Evolutionary conservation across 352 stramenopile species (phyloP).

Genomic region (Phytopythium vexans): DNA sequence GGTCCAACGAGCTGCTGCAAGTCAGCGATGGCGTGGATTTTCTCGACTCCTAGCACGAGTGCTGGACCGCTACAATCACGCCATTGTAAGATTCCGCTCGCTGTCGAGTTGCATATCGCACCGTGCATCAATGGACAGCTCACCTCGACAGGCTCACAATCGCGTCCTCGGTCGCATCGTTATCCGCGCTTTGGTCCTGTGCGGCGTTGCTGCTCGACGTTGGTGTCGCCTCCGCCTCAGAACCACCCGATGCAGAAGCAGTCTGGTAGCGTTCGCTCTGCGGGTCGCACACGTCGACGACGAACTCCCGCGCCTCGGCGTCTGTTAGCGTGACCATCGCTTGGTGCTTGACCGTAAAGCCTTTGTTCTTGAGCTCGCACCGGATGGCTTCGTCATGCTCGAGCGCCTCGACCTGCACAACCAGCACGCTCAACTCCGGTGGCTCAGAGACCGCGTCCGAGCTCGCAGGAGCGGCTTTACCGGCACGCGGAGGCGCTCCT

Average conservation of each 20-base stretch:
- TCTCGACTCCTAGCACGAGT: slow-evolving; percentile 44
- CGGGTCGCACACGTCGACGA: slow-evolving; percentile 34
- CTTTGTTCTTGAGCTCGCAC: slow-evolving; percentile 35
- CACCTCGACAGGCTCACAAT: slow-evolving; percentile 19
- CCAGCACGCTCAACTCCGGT: slow-evolving; percentile 40
- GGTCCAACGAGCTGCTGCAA: slow-evolving; percentile 55
- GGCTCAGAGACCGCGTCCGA: not conserved
- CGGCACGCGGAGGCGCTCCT: too few species aligned
- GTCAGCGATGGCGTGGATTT: slow-evolving; percentile 38
- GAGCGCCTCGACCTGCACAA: slow-evolving; percentile 54
- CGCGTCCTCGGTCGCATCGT: slow-evolving; percentile 16
- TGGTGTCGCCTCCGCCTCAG: not conserved
- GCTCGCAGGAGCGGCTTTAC: too few species aligned
- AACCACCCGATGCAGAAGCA: not conserved
- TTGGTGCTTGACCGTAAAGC: slow-evolving; percentile 46
- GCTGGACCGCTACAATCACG: slow-evolving; percentile 23
- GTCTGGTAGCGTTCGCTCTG: slow-evolving; percentile 18
- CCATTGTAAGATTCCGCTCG: not conserved
- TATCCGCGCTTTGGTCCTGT: slow-evolving; percentile 3
- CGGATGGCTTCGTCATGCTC: slow-evolving; percentile 52
- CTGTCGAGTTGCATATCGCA: too few species aligned
- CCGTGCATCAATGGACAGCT: not conserved
- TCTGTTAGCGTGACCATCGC: slow-evolving; percentile 35
- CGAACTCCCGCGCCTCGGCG: slow-evolving; percentile 34
- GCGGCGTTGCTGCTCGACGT: not conserved